Conservation (phyloP, 2,329 filamentous ascomycete species). For the Alternaria metachromatica region DNA sequence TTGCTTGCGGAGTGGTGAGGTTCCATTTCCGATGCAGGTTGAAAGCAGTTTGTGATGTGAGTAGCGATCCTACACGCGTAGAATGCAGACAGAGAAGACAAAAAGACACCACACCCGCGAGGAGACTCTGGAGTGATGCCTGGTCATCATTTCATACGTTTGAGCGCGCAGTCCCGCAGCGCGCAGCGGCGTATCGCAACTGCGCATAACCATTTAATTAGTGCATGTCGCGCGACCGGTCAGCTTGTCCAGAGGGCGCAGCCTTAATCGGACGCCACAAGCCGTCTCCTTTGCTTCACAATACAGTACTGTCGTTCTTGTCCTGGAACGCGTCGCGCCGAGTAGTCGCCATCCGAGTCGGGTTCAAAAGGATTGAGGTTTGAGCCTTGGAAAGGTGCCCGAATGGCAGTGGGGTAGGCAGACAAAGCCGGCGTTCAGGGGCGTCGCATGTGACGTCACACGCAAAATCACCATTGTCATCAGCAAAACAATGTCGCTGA, state of each 20-base stretch:
- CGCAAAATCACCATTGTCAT: neutral
- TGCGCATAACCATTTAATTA: constrained; percentile 15
- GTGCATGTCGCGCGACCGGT: constrained; percentile 4
- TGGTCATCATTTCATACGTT: neutral
- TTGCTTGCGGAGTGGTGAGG: neutral
- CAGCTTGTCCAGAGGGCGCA: neutral
- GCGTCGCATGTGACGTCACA: neutral
- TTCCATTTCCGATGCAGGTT: neutral
- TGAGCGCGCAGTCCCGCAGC: neutral
- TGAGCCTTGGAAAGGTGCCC: neutral
- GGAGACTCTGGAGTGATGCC: neutral
- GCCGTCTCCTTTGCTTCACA: neutral
- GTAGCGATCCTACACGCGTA: neutral
- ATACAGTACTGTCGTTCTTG: neutral
- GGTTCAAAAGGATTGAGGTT: neutral
- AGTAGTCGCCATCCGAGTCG: neutral
- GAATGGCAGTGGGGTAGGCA: neutral
- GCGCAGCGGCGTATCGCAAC: constrained; percentile 9
- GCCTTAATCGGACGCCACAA: neutral
- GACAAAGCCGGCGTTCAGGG: neutral
- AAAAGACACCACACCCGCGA: neutral
- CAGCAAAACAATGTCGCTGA: neutral
- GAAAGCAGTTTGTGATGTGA: neutral
- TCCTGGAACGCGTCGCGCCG: neutral
- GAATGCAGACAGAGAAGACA: neutral